Evolutionary conservation across 2,329 filamentous ascomycete species (phyloP).

Genomic region (Trichoderma simmonsii): DNA sequence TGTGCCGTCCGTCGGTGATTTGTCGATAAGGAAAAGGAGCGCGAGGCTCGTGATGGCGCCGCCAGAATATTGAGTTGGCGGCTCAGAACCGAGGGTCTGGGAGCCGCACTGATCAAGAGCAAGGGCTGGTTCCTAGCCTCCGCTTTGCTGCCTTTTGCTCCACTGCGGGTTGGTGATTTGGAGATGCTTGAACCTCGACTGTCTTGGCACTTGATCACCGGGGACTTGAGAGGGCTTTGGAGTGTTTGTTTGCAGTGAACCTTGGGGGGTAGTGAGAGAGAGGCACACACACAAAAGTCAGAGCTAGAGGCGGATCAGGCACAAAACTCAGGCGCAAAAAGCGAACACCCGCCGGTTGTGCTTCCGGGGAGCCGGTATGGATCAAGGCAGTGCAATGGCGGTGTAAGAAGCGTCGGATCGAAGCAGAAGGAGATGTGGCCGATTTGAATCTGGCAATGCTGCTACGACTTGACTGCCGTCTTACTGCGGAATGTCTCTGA

Average conservation of each 20-base stretch:
- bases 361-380: not conserved
- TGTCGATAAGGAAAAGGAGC: not conserved
- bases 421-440: not conserved
- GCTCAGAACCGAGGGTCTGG: conserved; percentile 11
- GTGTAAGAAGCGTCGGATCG: not conserved
- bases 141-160: conserved; percentile 12
- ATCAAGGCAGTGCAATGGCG: not conserved
- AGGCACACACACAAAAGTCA: not conserved
- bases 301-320: not conserved
- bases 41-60: conserved; percentile 1
- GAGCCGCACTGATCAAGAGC: conserved; percentile 13
- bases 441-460: not conserved
- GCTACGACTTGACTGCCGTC: not conserved
- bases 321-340: not conserved
- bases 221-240: not conserved
- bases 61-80: conserved; percentile 11
- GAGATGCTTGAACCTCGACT: not conserved
- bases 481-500: not conserved
- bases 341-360: not conserved
- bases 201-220: not conserved
- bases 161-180: not conserved
- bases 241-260: not conserved
- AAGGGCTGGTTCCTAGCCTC: conserved; percentile 2
- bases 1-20: not conserved
- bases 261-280: not conserved